Conservation (phyloP, 345 rosid species). For the Streptanthus diversifolius region DNA sequence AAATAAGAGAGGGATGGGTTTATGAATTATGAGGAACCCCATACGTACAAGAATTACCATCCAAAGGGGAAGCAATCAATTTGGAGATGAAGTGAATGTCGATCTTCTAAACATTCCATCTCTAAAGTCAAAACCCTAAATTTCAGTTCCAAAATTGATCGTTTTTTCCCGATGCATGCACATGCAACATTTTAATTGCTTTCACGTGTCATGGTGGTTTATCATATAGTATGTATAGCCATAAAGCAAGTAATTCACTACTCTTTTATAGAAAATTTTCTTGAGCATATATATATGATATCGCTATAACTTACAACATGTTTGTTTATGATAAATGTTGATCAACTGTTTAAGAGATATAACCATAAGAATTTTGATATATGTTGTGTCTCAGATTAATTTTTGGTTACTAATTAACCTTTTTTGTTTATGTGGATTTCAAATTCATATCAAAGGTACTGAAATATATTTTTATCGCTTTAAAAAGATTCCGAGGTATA, state of each 20-base stretch:
- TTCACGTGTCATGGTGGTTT: conserved; percentile 29
- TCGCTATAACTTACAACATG: background rate
- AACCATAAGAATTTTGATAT: background rate
- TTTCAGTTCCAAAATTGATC: conserved; percentile 33
- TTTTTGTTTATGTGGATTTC: background rate
- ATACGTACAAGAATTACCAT: conserved; percentile 28
- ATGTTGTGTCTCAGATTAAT: background rate
- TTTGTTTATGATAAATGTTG: background rate
- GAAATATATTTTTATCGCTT: background rate
- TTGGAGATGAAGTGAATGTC: conserved; percentile 24
- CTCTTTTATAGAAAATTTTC: conserved; percentile 3
- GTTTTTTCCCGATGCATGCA: conserved; percentile 35
- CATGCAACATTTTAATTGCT: conserved; percentile 24
- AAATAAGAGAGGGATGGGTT: conserved; percentile 32
- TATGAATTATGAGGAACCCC: conserved; percentile 29
- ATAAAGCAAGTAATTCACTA: background rate
- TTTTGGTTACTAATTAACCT: background rate
- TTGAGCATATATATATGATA: background rate
- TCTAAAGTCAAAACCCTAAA: conserved; percentile 37
- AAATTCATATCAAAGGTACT: background rate
- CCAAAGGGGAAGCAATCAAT: conserved; percentile 30
- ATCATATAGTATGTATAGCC: background rate
- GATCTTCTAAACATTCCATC: conserved; percentile 31
- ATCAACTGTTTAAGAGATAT: background rate
- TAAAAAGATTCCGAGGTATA: background rate